Conservation (phyloP, 1,284 basidiomycete genomes). For the Tilletiaria anomala region DNA sequence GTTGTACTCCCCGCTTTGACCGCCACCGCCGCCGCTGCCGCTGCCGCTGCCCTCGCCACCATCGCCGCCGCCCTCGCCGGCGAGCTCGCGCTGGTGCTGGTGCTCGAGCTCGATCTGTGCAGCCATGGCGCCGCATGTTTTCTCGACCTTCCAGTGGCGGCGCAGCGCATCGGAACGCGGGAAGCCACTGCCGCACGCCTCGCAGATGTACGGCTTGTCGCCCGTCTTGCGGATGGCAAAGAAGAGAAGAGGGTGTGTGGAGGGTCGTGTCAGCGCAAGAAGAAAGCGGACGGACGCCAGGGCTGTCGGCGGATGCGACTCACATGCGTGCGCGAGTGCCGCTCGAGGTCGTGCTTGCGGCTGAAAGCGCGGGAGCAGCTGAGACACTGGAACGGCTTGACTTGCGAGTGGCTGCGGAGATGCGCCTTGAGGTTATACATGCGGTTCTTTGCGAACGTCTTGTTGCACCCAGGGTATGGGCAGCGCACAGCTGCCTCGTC, state of each 20-base stretch:
- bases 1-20: too few relatives aligned
- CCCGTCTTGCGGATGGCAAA: too few relatives aligned
- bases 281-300: too few relatives aligned
- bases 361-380: conserved; percentile 33
- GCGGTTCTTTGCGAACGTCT: conserved; percentile 34
- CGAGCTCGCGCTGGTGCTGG: too few relatives aligned
- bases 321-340: conserved; percentile 33
- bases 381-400: conserved; percentile 34
- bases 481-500: conserved; percentile 28
- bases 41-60: too few relatives aligned
- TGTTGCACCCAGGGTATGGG: conserved; percentile 28
- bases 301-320: too few relatives aligned
- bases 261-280: too few relatives aligned
- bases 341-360: conserved; percentile 36
- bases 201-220: conserved; percentile 37
- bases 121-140: neutral
- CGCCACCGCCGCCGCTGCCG: too few relatives aligned
- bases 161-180: conserved; percentile 35
- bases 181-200: conserved; percentile 35
- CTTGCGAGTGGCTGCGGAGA: conserved; percentile 25
- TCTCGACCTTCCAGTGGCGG: conserved; percentile 17
- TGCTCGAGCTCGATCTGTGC: too few relatives aligned
- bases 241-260: too few relatives aligned
- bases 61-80: too few relatives aligned
- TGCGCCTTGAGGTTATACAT: conserved; percentile 35